These are phyloP conservation scores for Lachancea meyersii DNA, from an alignment of 805 yeast genomes.

Conservation along the genomic window DNA sequence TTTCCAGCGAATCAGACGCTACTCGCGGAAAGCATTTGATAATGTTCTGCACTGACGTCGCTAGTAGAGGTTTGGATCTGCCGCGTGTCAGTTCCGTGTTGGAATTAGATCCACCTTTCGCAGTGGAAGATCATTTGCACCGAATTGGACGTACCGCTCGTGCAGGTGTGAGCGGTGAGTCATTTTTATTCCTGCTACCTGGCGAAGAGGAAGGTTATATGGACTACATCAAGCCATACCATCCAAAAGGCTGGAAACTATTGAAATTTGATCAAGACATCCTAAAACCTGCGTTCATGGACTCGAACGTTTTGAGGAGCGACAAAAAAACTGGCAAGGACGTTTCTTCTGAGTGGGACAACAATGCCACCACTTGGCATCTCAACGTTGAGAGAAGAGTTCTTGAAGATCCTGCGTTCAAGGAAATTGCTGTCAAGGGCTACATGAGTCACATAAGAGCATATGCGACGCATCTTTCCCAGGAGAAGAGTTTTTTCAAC, in stretches of 20 bases:
- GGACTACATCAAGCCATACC: slow-evolving; percentile 52
- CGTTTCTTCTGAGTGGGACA: slow-evolving; percentile 67
- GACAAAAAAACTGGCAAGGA: slow-evolving; percentile 30
- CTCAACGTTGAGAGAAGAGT: slow-evolving; percentile 84
- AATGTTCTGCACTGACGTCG: slow-evolving; percentile 94
- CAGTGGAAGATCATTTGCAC: slow-evolving; percentile 91
- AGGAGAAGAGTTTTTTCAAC: slow-evolving; percentile 76
- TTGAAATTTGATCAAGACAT: slow-evolving; percentile 43
- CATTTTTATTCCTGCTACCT: slow-evolving; percentile 76
- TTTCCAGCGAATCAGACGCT: slow-evolving; percentile 39
- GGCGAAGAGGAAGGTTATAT: slow-evolving; percentile 83
- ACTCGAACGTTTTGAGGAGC: slow-evolving; percentile 28
- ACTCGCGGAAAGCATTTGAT: slow-evolving; percentile 50
- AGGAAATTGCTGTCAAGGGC: slow-evolving; percentile 67
- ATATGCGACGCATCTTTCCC: slow-evolving; percentile 84
- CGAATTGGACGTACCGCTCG: slow-evolving; percentile 98
- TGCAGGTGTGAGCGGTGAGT: slow-evolving; percentile 82
- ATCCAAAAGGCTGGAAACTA: slow-evolving; percentile 48
- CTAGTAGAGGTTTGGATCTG: slow-evolving; percentile 91
- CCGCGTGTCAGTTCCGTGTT: slow-evolving; percentile 80
- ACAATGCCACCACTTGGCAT: slow-evolving; percentile 95
- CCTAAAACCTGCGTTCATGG: slow-evolving; percentile 33
- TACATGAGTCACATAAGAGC: slow-evolving; percentile 90
- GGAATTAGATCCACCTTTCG: slow-evolving; percentile 93
- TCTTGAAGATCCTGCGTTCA: slow-evolving; percentile 55